Conservation (phyloP, 2,329 filamentous ascomycete species). For the Sporothrix humicola region DNA sequence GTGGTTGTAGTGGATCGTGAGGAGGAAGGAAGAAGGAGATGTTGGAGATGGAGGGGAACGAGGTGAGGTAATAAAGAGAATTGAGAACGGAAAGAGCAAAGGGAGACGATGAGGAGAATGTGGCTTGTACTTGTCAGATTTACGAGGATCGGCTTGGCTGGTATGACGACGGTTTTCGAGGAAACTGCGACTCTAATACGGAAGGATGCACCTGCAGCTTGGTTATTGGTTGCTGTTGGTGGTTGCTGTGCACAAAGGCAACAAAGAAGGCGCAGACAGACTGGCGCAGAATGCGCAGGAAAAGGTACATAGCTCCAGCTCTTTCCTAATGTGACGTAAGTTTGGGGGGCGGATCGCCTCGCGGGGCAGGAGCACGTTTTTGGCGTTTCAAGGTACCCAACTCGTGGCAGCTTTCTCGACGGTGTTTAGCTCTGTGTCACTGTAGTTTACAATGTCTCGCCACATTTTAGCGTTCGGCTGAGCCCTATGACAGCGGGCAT, state of each 20-base stretch:
- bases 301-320: background rate
- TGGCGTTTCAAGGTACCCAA: slow-evolving; percentile 23
- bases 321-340: slow-evolving; percentile 27
- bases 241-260: slow-evolving; percentile 12
- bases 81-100: background rate
- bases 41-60: background rate
- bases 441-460: background rate
- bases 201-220: slow-evolving; percentile 22
- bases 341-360: slow-evolving; percentile 12
- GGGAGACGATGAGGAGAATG: background rate
- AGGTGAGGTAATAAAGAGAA: background rate
- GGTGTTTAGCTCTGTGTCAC: no score
- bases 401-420: no score
- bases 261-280: slow-evolving; percentile 17
- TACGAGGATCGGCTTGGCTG: slow-evolving; percentile 23
- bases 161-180: slow-evolving; percentile 23
- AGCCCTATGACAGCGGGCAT: background rate
- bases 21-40: background rate
- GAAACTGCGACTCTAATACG: slow-evolving; percentile 27
- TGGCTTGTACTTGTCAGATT: slow-evolving; percentile 22
- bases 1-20: background rate
- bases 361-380: slow-evolving; percentile 25
- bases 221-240: slow-evolving; percentile 1
- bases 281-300: background rate
- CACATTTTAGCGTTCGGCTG: background rate